These are phyloP conservation scores for Penicillium psychrosexuale DNA, from an alignment of 2,329 filamentous ascomycete genomes.

Conservation along the genomic window DNA sequence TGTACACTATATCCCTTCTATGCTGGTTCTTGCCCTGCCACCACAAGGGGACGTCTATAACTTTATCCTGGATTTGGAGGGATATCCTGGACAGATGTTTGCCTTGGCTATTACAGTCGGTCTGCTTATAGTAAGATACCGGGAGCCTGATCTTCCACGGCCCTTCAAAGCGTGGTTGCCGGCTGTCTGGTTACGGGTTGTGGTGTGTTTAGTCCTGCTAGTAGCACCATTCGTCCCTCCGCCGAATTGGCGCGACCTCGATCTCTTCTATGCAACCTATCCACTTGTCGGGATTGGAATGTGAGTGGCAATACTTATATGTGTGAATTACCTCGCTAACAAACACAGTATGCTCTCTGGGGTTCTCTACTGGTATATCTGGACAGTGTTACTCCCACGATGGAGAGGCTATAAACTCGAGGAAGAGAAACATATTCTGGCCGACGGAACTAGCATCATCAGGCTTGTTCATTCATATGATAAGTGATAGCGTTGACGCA, in stretches of 20 bases:
- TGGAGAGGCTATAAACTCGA: constrained; percentile 61
- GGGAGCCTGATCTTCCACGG: constrained; percentile 57
- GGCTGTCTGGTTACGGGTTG: constrained; percentile 56
- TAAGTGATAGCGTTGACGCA: not conserved
- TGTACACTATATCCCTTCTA: constrained; percentile 65
- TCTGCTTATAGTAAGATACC: constrained; percentile 59
- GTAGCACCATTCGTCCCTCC: constrained; percentile 63
- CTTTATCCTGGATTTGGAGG: constrained; percentile 70
- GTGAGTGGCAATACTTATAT: constrained; percentile 31
- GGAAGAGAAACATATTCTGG: constrained; percentile 58
- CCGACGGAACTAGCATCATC: constrained; percentile 66
- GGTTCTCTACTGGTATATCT: constrained; percentile 66
- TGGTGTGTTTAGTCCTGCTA: constrained; percentile 55
- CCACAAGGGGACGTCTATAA: constrained; percentile 66
- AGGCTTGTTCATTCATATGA: constrained; percentile 45
- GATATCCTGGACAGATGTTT: constrained; percentile 63
- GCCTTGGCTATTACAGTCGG: constrained; percentile 57
- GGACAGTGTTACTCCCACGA: constrained; percentile 60
- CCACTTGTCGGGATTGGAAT: constrained; percentile 50
- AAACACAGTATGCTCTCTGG: constrained; percentile 54
- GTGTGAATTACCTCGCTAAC: constrained; percentile 10
- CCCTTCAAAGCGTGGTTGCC: constrained; percentile 65
- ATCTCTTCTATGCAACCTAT: constrained; percentile 54
- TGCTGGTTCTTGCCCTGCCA: constrained; percentile 64
- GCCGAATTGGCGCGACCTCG: constrained; percentile 45